A percentile compares a stretch with the other conserved stretches of the same genome.
phyloP scores from a whole-genome alignment of 2,329 filamentous ascomycete species.

The Aspergillus floridensis region DNA sequence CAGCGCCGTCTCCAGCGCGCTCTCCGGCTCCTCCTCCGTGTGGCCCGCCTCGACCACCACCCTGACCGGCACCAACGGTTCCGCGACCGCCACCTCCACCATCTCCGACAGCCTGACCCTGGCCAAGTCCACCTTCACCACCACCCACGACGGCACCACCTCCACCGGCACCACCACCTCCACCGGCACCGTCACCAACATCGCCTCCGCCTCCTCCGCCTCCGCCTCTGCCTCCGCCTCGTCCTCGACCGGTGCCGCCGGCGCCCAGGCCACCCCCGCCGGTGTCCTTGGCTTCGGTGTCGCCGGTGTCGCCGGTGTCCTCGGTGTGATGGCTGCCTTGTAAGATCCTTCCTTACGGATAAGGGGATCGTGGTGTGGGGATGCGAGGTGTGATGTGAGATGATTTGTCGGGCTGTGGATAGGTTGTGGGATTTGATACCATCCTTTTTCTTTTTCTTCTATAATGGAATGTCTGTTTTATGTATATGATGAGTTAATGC shows the following conservation, averaged over 20 bases:
- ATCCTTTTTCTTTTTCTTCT: neutral
- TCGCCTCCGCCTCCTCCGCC: slow-evolving; percentile 10
- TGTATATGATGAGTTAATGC: neutral
- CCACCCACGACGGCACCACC: neutral
- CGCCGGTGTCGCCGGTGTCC: slow-evolving; percentile 28
- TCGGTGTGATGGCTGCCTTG: slow-evolving; percentile 32
- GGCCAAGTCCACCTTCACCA: neutral
- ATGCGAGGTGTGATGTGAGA: neutral
- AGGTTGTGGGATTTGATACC: slow-evolving; percentile 29
- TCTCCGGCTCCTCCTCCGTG: neutral
- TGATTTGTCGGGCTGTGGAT: neutral
- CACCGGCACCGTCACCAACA: slow-evolving; percentile 3
- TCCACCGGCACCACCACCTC: neutral
- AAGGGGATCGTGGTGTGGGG: too few relatives aligned
- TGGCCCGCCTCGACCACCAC: neutral
- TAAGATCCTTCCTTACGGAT: slow-evolving; percentile 9
- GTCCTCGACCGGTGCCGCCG: slow-evolving; percentile 18
- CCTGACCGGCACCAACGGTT: neutral
- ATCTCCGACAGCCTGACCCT: neutral
- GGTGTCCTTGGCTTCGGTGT: slow-evolving; percentile 6
- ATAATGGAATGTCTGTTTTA: neutral
- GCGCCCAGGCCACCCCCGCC: slow-evolving; percentile 18
- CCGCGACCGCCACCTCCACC: neutral
- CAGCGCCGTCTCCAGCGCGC: neutral
- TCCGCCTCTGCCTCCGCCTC: slow-evolving; percentile 15